phyloP scores from a whole-genome alignment of 257 asterid species.

The Nicotiana knightiana region DNA sequence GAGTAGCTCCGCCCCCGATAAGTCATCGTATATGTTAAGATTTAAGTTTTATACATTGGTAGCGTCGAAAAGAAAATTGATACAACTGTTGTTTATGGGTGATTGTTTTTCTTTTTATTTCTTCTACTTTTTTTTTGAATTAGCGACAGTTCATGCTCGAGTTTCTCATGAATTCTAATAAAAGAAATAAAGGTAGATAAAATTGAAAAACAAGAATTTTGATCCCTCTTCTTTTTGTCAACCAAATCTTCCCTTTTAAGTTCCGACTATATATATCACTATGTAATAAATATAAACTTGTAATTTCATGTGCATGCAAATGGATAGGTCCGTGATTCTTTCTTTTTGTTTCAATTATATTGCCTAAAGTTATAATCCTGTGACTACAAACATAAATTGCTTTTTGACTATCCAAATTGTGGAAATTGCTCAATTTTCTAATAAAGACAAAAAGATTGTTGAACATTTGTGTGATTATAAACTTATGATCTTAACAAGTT shows the following conservation, averaged over 20 bases:
- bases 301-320: background rate
- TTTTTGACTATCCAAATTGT: background rate
- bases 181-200: background rate
- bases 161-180: background rate
- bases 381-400: background rate
- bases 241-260: background rate
- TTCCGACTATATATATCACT: background rate
- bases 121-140: background rate
- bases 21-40: too few species aligned
- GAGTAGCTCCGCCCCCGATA: too few species aligned
- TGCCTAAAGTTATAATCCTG: background rate
- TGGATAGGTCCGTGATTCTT: background rate
- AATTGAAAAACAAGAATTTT: background rate
- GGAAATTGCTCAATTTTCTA: background rate
- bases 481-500: too few species aligned
- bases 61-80: too few species aligned
- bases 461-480: too few species aligned
- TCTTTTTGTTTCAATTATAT: too few species aligned
- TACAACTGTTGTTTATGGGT: background rate
- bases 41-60: too few species aligned
- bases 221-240: background rate
- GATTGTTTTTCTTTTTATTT: too few species aligned
- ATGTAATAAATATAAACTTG: background rate
- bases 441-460: too few species aligned
- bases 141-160: background rate